Conservation (phyloP, 2,329 filamentous ascomycete species). For the Venturia oleaginea region DNA sequence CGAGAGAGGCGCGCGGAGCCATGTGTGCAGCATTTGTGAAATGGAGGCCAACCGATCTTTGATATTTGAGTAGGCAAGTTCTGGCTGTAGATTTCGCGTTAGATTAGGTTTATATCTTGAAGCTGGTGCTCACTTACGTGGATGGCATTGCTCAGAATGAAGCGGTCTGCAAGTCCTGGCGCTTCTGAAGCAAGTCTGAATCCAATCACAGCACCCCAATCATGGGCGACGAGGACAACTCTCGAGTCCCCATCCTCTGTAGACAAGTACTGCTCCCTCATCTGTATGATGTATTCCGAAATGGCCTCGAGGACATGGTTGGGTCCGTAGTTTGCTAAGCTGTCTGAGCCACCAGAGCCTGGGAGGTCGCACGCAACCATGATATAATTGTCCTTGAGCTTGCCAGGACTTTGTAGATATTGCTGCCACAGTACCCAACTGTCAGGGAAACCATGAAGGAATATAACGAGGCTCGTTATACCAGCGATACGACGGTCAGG, state of each 20-base stretch:
- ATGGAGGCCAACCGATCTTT: constrained; percentile 33
- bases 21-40: constrained; percentile 42
- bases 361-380: constrained; percentile 49
- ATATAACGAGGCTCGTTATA: constrained; percentile 37
- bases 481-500: constrained; percentile 17
- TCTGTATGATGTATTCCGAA: constrained; percentile 42
- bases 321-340: constrained; percentile 39
- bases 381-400: constrained; percentile 31
- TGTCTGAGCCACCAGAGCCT: constrained; percentile 50
- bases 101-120: neutral
- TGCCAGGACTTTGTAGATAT: constrained; percentile 32
- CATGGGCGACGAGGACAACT: constrained; percentile 42
- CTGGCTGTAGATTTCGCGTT: constrained; percentile 25
- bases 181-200: constrained; percentile 52
- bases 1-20: constrained; percentile 35
- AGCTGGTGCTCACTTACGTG: constrained; percentile 35
- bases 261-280: constrained; percentile 37
- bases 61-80: constrained; percentile 35
- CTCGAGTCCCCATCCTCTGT: constrained; percentile 16
- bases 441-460: constrained; percentile 53
- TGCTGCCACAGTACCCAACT: constrained; percentile 47
- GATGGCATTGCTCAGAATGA: constrained; percentile 45
- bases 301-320: constrained; percentile 45
- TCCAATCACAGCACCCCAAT: constrained; percentile 46
- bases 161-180: constrained; percentile 45